Conservation (phyloP, 78 protist species). For the Mantamonas sphyraenae region DNA sequence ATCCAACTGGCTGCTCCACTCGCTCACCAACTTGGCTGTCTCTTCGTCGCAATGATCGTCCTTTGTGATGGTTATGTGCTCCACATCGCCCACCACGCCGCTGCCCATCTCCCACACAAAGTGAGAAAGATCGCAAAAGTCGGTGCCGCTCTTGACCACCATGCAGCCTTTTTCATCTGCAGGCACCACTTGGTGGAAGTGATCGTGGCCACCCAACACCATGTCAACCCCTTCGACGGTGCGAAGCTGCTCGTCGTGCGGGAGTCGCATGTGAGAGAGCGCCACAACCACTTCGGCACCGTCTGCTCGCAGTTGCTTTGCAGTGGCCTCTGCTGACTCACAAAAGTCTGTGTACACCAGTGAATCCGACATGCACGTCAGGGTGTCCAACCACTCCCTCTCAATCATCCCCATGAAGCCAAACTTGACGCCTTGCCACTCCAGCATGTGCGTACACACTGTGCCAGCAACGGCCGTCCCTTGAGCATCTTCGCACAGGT, state of each 20-base stretch:
- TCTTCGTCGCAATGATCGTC: not conserved
- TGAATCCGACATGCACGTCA: not conserved
- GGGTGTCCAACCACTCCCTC: constrained; percentile 31
- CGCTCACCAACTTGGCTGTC: not conserved
- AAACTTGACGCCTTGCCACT: constrained; percentile 1
- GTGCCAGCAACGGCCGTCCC: constrained; percentile 9
- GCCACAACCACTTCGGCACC: constrained; percentile 27
- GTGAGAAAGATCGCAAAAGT: constrained; percentile 9
- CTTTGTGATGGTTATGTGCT: not conserved
- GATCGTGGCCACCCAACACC: constrained; percentile 44
- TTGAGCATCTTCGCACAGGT: not conserved
- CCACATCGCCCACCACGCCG: not conserved
- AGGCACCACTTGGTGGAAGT: not conserved
- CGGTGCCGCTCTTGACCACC: constrained; percentile 28
- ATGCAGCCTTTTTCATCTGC: not conserved
- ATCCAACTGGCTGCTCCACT: not conserved
- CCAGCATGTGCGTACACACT: not conserved
- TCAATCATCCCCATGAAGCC: constrained; percentile 49
- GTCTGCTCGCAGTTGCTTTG: not conserved
- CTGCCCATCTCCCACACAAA: not conserved
- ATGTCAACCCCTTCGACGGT: constrained; percentile 14
- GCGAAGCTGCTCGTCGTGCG: constrained; percentile 25
- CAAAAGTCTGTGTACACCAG: constrained; percentile 9
- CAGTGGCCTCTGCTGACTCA: not conserved
- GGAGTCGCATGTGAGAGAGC: constrained; percentile 44